Evolutionary conservation across 108 stramenopile genomes (phyloP).

Genomic region (Mayamaea pseudoterrestris): DNA sequence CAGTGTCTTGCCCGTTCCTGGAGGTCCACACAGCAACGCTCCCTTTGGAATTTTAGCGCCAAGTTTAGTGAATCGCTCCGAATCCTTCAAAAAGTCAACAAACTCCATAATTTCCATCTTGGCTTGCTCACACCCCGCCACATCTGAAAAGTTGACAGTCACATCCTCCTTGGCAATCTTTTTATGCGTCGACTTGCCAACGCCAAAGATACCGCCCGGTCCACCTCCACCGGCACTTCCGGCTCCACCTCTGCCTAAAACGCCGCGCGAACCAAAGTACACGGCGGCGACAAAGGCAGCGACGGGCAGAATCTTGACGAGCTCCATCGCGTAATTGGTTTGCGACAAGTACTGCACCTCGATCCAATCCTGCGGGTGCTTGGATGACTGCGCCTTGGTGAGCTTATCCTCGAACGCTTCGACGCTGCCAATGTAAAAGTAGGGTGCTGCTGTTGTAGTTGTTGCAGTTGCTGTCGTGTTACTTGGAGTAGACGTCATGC

Average conservation of each 20-base stretch:
- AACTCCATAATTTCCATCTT: slow-evolving; percentile 94
- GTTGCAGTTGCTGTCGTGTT: not conserved
- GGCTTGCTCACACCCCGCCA: slow-evolving; percentile 92
- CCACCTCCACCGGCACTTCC: slow-evolving; percentile 51
- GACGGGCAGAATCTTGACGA: slow-evolving; percentile 64
- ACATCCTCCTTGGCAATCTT: slow-evolving; percentile 64
- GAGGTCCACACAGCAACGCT: slow-evolving; percentile 82
- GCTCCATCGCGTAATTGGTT: slow-evolving; percentile 72
- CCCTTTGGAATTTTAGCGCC: slow-evolving; percentile 95
- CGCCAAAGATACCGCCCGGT: slow-evolving; percentile 65
- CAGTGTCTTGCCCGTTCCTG: slow-evolving; percentile 95
- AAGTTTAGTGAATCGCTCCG: slow-evolving; percentile 63
- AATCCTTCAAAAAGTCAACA: slow-evolving; percentile 85
- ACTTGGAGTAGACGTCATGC: not conserved
- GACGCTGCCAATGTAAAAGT: slow-evolving; percentile 95
- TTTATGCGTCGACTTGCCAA: slow-evolving; percentile 66
- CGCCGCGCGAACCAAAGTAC: slow-evolving; percentile 67
- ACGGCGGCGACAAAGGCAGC: slow-evolving; percentile 66
- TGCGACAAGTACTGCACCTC: slow-evolving; percentile 92
- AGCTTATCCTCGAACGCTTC: slow-evolving; percentile 96
- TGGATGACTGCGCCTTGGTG: slow-evolving; percentile 78
- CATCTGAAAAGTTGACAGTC: slow-evolving; percentile 74
- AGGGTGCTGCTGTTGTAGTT: not conserved
- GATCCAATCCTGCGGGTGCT: slow-evolving; percentile 76
- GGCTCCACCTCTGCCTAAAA: slow-evolving; percentile 78